Evolutionary conservation across 345 rosid species (phyloP), one percentile per base, ranked within the genome.

Genomic region (Carallia pectinifolia): DNA sequence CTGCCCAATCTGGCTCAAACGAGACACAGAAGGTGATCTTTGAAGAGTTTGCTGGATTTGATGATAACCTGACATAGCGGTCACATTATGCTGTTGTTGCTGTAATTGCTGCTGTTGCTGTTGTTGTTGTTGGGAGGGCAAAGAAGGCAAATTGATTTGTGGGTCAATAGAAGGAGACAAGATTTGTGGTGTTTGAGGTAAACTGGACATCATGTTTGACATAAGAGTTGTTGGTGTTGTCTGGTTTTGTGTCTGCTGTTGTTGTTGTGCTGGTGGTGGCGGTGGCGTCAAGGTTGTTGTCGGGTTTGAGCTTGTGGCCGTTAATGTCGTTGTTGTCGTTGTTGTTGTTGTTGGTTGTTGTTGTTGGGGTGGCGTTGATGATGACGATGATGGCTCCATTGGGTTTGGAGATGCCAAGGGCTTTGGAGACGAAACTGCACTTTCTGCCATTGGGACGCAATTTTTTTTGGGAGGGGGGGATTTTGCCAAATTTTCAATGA

Each of bases 21-120:
- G 90, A 63, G 93, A 82, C 37, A 91, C 64, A 7, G 97, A 90
- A 12, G 92, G 77, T 39, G 97, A 84, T 83, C 97, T 81, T 64
- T 89, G 96, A 34, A 90, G 86, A 50, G 82, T 53, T 64, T 81
- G 88, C 27, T 77, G 76, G 59, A 85, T 88, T 79, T 88, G 98
- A 70, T 88, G 98, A 70, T 84, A 93, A 36, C 61, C 77, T 15
- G 96, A 72, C 83, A 91, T 79, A 30, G 86, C 82, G 1, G 82
- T 72, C 31, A 76, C 86, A 61, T 84, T 89, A 66, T 65, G 77
- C n/a, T 69, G 72, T 12, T 68, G 72, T 12, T 68, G 72, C 44
- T 23, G 71, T 6, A 48, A 34, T 65, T 65, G 68, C 13, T 52
- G 70, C 61, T 67, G 68, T 4, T 53, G 37, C n/a, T 48, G 68